Evolutionary conservation across 1,284 basidiomycete species (phyloP).

Genomic region (Fistulina hepatica): DNA sequence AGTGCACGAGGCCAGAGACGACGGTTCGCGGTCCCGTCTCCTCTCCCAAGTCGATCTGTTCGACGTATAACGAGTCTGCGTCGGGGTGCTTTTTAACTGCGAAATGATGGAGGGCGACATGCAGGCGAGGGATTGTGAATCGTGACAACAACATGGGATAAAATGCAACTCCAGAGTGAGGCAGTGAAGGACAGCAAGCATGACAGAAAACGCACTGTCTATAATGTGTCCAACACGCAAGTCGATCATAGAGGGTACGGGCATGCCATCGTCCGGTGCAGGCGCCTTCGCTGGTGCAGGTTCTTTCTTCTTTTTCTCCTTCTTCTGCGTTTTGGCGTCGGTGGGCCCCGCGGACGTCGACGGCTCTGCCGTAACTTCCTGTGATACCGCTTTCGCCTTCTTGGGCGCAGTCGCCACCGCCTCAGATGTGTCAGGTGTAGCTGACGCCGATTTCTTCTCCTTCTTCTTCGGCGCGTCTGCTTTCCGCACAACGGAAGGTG

Average conservation of each 20-base stretch:
- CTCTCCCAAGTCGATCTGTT: constrained; percentile 93
- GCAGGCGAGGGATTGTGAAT: constrained; percentile 5
- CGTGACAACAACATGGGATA: too few relatives aligned
- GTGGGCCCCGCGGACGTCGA: constrained; percentile 34
- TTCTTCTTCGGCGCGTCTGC: constrained; percentile 71
- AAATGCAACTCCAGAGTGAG: too few relatives aligned
- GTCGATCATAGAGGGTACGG: constrained; percentile 89
- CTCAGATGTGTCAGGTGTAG: constrained; percentile 21
- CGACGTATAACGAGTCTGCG: constrained; percentile 85
- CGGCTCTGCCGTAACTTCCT: constrained; percentile 11
- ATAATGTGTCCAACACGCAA: constrained; percentile 85
- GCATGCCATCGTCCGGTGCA: constrained; percentile 61
- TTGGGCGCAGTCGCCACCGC: constrained; percentile 14
- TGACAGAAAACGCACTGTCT: constrained; percentile 50
- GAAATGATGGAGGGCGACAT: too few relatives aligned
- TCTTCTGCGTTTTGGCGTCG: constrained; percentile 32
- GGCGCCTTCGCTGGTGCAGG: constrained; percentile 29
- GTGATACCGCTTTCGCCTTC: constrained; percentile 14
- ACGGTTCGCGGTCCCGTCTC: constrained; percentile 89
- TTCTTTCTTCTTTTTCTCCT: constrained; percentile 28
- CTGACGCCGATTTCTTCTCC: constrained; percentile 47
- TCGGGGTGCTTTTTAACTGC: constrained; percentile 90
- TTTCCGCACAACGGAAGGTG: constrained; percentile 66
- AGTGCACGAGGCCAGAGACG: constrained; percentile 89
- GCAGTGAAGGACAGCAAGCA: constrained; percentile 1